Base-by-base conservation (phyloP, 1,139 yeast genomes). In the Debaryomyces singareniensis region DNA sequence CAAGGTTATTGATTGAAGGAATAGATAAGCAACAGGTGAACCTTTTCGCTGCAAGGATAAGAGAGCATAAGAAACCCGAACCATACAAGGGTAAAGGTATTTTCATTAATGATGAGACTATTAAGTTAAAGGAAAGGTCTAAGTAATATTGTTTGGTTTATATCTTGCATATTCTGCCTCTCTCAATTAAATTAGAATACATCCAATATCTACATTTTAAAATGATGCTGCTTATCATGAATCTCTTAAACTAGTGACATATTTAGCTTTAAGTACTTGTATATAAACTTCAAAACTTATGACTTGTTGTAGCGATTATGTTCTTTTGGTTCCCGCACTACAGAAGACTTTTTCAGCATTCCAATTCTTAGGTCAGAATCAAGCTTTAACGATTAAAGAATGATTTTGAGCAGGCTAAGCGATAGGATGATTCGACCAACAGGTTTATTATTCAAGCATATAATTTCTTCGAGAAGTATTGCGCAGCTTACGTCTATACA, bases 1-100 rank as follows among this genome's bases (percentile, higher is more conserved):
- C 95, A 12, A 72, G 95, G 43, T 61, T 93, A 34, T 68, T 91
- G 36, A 65, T 93, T 24, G 95, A 86, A 55, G 98, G 98, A 20
- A 62, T 78, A 29, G 81, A 91, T 58, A 84, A 85, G 57, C 96
- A 89, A 55, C 80, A 80, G 50, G 91, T 93, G 25, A 82, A 78
- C 49, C 70, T 81, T 36, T 84, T 86, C 56, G 98, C 98, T 13
- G 95, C 96, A 13, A 74, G 77, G 35, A 71, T 93, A 43, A 78
- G 98, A 55, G 77, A 75, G 45, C 76, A 75, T 66, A 84, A 86
- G 56, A 94, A 94, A 38, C 99, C 99, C 24, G 99, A 93, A 61
- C 96, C 97, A 24, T 93, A 93, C 58, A 93, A 93, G 61, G 98
- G 98, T 52, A 93, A 93, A 59, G 99, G 99, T 49, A 83, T 93